A percentile compares a stretch with the other conserved stretches of the same genome.
Evolutionary conservation across 176 grass and related monocot species (phyloP).

Genomic region (Echinochloa phyllopogon): DNA sequence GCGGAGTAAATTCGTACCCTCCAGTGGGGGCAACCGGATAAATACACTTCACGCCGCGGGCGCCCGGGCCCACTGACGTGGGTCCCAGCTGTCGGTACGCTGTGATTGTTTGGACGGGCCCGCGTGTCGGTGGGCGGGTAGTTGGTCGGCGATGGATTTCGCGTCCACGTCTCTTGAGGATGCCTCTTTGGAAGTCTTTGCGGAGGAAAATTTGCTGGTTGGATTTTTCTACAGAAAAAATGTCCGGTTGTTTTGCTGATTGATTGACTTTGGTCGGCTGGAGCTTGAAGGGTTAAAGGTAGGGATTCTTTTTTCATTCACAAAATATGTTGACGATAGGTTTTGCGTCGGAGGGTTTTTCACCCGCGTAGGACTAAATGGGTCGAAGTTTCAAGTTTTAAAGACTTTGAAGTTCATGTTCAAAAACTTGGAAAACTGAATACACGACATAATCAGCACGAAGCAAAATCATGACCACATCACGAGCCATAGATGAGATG

Average conservation of each 20-base stretch:
- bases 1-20: slow-evolving; percentile 7
- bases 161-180: background rate
- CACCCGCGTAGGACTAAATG: too few relatives aligned
- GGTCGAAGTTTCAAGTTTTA: background rate
- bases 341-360: background rate
- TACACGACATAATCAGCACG: too few relatives aligned
- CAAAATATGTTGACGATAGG: background rate
- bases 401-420: too few relatives aligned
- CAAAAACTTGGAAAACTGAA: too few relatives aligned
- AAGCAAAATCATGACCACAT: too few relatives aligned
- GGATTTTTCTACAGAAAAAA: background rate
- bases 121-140: background rate
- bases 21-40: background rate
- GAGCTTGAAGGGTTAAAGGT: background rate
- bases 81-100: background rate
- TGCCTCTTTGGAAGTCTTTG: background rate
- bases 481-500: too few relatives aligned
- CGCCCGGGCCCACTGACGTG: background rate
- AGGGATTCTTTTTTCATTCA: background rate
- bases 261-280: background rate
- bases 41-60: background rate
- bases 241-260: too few relatives aligned
- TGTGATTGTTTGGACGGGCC: background rate
- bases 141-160: background rate
- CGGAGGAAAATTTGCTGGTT: background rate